Base-by-base conservation (phyloP, 2,329 filamentous ascomycete genomes). In the Trichoderma hamatum region DNA sequence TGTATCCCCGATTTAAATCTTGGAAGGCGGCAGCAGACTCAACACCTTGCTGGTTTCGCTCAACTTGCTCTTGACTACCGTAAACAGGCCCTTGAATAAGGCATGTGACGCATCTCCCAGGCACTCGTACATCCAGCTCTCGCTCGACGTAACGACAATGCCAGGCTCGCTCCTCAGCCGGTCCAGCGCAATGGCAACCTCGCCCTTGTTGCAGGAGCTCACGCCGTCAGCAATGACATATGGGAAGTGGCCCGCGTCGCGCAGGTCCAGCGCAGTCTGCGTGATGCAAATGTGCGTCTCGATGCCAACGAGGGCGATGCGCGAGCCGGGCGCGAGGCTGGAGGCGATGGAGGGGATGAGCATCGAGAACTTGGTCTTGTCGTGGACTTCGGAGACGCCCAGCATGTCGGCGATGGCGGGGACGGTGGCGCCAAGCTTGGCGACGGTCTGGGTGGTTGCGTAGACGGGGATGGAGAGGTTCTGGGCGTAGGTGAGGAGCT, bases 281-380 rank as follows among this genome's bases (percentile, higher is more conserved):
- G 93, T 94, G 34, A 98, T 89, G 83, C 95, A 98, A 78, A 98
- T 96, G 81, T 98, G 95, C 51, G 89, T 88, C 81, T 98, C 95
- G 77, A 98, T 97, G 46, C 95, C 95, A 19, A 97, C 90, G 71
- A 98, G 88, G 67, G 92, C 90, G 65, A 93, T 86, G 74, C 90
- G 86, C 26, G 87, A 81, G 0, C 76, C 77, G 0, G 79, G 74
- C 1, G 76, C 71, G 24, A 80, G 74, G 56, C 74, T 39, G 71
- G 74, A 72, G 30, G 84, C 81, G 54, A 97, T 82, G 49, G 90
- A 84, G 0, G 93, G 91, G 2, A 91, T 88, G 78, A 89, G 86
- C 94, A 98, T 98, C 77, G 89, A 93, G 84, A 98, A 98, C 62
- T 87, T 85, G 5, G 93, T 95, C 83, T 98, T 98, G 84, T 98